Conservation (phyloP, 2,329 filamentous ascomycete species). For the Talaromyces piceae region DNA sequence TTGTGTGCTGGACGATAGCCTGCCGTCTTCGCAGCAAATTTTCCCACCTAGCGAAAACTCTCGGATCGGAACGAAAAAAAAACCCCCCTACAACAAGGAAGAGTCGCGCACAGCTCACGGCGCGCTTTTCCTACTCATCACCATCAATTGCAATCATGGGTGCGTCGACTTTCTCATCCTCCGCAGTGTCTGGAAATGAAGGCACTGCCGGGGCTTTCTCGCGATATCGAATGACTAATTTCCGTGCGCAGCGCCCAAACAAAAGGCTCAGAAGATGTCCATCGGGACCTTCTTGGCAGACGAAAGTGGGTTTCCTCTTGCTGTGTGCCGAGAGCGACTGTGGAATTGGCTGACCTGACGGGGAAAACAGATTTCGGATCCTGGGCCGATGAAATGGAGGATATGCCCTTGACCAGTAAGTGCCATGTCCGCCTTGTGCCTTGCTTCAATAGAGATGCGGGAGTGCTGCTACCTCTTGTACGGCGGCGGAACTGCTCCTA, state of each 20-base stretch:
- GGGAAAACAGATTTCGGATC: slow-evolving; percentile 68
- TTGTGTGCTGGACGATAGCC: slow-evolving; percentile 15
- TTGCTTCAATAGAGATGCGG: neutral
- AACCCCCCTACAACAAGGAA: slow-evolving; percentile 15
- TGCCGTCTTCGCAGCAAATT: slow-evolving; percentile 18
- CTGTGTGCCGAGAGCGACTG: slow-evolving; percentile 4
- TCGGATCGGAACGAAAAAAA: slow-evolving; percentile 9
- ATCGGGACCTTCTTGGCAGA: slow-evolving; percentile 93
- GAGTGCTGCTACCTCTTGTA: too few species aligned
- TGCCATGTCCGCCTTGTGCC: slow-evolving; percentile 19
- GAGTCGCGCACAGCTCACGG: slow-evolving; percentile 34
- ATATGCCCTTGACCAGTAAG: slow-evolving; percentile 67
- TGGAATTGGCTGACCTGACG: slow-evolving; percentile 21
- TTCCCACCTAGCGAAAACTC: slow-evolving; percentile 8
- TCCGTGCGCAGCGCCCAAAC: slow-evolving; percentile 68
- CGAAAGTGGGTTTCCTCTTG: slow-evolving; percentile 61
- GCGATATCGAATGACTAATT: slow-evolving; percentile 37
- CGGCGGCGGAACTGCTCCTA: neutral
- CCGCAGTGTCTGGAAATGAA: too few species aligned
- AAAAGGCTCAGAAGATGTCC: slow-evolving; percentile 93
- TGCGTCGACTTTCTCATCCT: slow-evolving; percentile 29
- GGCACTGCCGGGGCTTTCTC: neutral
- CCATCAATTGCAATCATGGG: slow-evolving; percentile 54
- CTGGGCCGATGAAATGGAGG: slow-evolving; percentile 99
- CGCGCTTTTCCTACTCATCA: slow-evolving; percentile 32